A percentile compares a stretch with the other conserved stretches of the same genome.
Conservation (phyloP, 257 asterid genomes). For the Oldenlandia corymbosa region DNA sequence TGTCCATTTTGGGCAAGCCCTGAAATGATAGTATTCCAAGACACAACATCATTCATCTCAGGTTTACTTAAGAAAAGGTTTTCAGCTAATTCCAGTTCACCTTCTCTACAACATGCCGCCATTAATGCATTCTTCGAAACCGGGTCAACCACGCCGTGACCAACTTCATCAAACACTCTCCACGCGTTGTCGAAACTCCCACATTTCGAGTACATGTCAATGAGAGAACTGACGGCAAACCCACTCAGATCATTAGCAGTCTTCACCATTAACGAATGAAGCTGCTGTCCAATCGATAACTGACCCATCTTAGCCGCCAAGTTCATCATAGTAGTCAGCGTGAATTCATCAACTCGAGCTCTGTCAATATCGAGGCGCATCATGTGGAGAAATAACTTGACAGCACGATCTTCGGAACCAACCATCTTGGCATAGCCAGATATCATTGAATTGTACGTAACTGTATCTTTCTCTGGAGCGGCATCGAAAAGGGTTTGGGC, state of each 20-base stretch:
- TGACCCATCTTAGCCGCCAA: constrained; percentile 46
- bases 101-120: constrained; percentile 86
- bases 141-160: constrained; percentile 33
- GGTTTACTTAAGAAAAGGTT: constrained; percentile 40
- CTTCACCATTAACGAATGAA: constrained; percentile 77
- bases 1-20: constrained; percentile 63
- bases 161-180: constrained; percentile 36
- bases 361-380: constrained; percentile 42
- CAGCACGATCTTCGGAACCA: constrained; percentile 43
- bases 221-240: constrained; percentile 68
- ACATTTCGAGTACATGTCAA: constrained; percentile 88
- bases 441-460: constrained; percentile 65
- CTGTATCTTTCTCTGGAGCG: constrained; percentile 55
- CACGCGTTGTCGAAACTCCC: constrained; percentile 50
- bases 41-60: constrained; percentile 53
- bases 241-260: constrained; percentile 54
- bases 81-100: constrained; percentile 55
- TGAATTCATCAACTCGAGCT: constrained; percentile 57
- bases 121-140: constrained; percentile 70
- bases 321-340: constrained; percentile 71
- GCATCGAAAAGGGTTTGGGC: constrained; percentile 51
- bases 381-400: constrained; percentile 41
- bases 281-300: constrained; percentile 51
- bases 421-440: constrained; percentile 54
- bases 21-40: constrained; percentile 85